Evolutionary conservation across 2,329 filamentous ascomycete genomes (phyloP).

Genomic region (Rosellinia necatrix): DNA sequence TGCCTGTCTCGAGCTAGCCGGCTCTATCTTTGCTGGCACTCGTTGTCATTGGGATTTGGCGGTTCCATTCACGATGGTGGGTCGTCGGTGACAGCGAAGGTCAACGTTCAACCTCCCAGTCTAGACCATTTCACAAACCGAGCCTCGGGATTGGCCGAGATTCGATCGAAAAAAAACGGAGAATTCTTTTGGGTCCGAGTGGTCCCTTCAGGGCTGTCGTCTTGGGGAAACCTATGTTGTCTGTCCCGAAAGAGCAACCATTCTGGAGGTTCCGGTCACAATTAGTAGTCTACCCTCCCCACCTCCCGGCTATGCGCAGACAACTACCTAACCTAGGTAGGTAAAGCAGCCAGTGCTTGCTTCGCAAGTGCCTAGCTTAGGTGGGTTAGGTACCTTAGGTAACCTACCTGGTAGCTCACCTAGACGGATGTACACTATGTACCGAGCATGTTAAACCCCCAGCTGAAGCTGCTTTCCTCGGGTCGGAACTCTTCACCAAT

Average conservation of each 20-base stretch:
- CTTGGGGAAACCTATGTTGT: not conserved
- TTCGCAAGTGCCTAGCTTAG: too few relatives aligned
- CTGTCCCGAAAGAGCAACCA: slow-evolving; percentile 1
- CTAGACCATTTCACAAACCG: not conserved
- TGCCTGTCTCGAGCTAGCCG: not conserved
- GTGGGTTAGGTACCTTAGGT: too few relatives aligned
- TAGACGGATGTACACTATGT: too few relatives aligned
- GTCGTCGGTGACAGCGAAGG: not conserved
- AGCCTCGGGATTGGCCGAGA: not conserved
- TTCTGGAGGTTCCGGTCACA: too few relatives aligned
- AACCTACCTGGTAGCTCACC: too few relatives aligned
- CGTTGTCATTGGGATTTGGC: not conserved
- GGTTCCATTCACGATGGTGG: not conserved
- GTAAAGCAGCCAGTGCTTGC: too few relatives aligned
- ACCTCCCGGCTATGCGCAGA: too few relatives aligned
- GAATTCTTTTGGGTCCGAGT: not conserved
- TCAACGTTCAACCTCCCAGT: not conserved
- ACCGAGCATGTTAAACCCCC: not conserved
- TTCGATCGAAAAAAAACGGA: slow-evolving; percentile 1
- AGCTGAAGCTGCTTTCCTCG: not conserved
- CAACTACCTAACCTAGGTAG: too few relatives aligned
- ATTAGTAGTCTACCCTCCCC: too few relatives aligned
- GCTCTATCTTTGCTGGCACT: not conserved
- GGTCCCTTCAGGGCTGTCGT: too few relatives aligned
- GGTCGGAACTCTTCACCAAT: too few relatives aligned